phyloP scores from a whole-genome alignment of 2,329 filamentous ascomycete species.

The Penicillium griseofulvum region DNA sequence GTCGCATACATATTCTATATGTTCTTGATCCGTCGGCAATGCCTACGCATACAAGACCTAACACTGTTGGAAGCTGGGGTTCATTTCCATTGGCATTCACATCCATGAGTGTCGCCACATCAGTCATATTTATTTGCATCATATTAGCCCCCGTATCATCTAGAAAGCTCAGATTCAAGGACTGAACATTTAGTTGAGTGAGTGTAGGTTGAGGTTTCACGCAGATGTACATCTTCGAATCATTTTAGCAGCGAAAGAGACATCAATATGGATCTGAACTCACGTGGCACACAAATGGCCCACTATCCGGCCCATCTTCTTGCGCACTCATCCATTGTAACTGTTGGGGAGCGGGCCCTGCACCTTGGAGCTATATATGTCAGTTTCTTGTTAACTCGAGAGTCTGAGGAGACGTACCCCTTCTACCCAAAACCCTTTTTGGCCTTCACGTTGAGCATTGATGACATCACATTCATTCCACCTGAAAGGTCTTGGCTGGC shows the following conservation, averaged over 20 bases:
- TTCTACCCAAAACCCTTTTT: neutral
- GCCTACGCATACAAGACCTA: accelerated
- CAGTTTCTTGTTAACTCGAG: neutral
- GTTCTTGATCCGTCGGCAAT: accelerated
- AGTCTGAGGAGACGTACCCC: neutral
- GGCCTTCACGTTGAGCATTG: neutral
- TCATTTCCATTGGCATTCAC: neutral
- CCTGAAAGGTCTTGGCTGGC: neutral
- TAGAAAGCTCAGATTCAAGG: neutral
- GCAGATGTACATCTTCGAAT: neutral
- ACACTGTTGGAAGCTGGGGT: neutral
- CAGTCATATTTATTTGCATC: neutral
- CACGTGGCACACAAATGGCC: no score
- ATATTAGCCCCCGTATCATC: neutral
- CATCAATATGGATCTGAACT: neutral
- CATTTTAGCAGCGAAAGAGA: neutral
- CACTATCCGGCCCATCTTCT: no score
- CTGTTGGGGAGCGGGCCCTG: neutral
- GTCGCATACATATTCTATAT: neutral
- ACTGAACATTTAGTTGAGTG: no score
- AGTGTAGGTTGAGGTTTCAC: no score
- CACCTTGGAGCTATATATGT: neutral
- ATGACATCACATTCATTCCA: neutral
- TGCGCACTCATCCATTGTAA: no score
- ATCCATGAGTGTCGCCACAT: accelerated